phyloP scores from a whole-genome alignment of 805 yeast genomes.

The Spathaspora gorwiae region DNA sequence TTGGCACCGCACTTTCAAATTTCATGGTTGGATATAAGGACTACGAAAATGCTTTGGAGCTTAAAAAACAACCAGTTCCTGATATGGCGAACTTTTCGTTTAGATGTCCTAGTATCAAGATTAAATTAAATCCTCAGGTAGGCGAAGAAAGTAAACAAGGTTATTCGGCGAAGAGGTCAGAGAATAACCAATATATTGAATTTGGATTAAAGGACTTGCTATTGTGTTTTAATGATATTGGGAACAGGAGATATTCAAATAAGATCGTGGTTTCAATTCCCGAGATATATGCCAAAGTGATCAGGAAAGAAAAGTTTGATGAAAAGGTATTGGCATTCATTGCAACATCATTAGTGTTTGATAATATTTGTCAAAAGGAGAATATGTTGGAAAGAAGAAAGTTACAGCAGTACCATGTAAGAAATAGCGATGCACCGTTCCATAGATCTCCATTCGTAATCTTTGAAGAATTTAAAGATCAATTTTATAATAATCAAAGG shows the following conservation, averaged over 20 bases:
- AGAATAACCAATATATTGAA: slow-evolving; percentile 4
- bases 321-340: slow-evolving; percentile 33
- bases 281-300: slow-evolving; percentile 30
- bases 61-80: slow-evolving; percentile 50
- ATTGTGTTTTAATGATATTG: slow-evolving; percentile 60
- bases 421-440: slow-evolving; percentile 74
- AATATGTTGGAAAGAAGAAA: slow-evolving; percentile 42
- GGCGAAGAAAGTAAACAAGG: too few species aligned
- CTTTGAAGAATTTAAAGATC: slow-evolving; percentile 44
- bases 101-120: slow-evolving; percentile 42
- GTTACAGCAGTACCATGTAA: slow-evolving; percentile 62
- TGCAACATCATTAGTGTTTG: slow-evolving; percentile 54
- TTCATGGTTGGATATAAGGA: slow-evolving; percentile 66
- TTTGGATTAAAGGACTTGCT: slow-evolving; percentile 19
- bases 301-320: slow-evolving; percentile 6
- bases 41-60: slow-evolving; percentile 66
- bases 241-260: slow-evolving; percentile 60
- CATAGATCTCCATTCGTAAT: slow-evolving; percentile 75
- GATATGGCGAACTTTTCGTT: slow-evolving; percentile 70
- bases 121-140: slow-evolving; percentile 28
- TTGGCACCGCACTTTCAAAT: slow-evolving; percentile 40
- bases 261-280: slow-evolving; percentile 51
- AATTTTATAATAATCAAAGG: slow-evolving; percentile 42
- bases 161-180: background rate
- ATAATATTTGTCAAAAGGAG: slow-evolving; percentile 55